A percentile compares a stretch with the other conserved stretches of the same genome.
Evolutionary conservation across 2,329 filamentous ascomycete genomes (phyloP).

Genomic region (Aspergillus fischeri): DNA sequence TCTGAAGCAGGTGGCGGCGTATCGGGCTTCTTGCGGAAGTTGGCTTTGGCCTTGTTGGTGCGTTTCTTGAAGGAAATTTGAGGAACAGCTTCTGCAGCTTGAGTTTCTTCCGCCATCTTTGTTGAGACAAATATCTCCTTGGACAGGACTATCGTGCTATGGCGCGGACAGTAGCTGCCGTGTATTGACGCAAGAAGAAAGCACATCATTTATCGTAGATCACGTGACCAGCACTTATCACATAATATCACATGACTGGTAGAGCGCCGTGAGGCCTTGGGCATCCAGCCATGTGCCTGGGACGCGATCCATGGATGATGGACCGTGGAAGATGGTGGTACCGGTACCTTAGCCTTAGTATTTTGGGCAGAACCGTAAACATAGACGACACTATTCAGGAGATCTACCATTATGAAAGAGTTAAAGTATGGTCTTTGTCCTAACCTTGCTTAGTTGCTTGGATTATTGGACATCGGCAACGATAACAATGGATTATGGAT

Average conservation of each 20-base stretch:
- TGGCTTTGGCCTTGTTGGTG: conserved; percentile 69
- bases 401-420: background rate
- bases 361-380: background rate
- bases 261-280: background rate
- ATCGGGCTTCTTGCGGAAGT: conserved; percentile 73
- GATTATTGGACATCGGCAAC: background rate
- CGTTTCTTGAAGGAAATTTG: conserved; percentile 73
- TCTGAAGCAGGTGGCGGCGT: conserved; percentile 66
- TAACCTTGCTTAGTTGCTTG: background rate
- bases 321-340: background rate
- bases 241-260: background rate
- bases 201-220: background rate
- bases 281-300: background rate
- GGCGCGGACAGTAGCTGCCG: background rate
- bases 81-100: conserved; percentile 21
- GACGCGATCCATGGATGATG: background rate
- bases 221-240: background rate
- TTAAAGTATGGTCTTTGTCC: background rate
- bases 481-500: background rate
- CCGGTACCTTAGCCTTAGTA: too few species aligned
- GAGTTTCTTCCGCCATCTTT: conserved; percentile 28
- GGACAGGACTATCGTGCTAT: background rate
- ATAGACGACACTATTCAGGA: background rate
- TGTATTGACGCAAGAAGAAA: background rate
- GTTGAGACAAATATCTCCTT: background rate